Conservation (phyloP, 768 basidiomycete genomes). For the Leccinum ochraceum region DNA sequence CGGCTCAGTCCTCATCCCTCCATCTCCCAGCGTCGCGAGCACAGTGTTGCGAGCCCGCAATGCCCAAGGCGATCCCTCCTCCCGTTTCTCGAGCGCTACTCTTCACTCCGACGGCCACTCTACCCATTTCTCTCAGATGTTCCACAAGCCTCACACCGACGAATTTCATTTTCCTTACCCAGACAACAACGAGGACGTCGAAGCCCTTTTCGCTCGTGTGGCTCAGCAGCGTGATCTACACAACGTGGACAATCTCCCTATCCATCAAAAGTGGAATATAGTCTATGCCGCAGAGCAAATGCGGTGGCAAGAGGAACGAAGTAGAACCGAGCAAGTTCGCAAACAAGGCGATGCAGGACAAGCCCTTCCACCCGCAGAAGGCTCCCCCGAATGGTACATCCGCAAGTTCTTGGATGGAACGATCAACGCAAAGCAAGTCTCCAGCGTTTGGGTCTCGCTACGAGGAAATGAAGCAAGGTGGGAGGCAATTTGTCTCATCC, state of each 20-base stretch:
- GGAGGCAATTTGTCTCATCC: conserved; percentile 21
- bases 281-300: conserved; percentile 82
- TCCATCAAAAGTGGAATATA: conserved; percentile 92
- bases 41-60: conserved; percentile 54
- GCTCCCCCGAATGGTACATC: conserved; percentile 92
- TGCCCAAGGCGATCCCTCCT: conserved; percentile 56
- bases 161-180: conserved; percentile 81
- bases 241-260: conserved; percentile 56
- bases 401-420: conserved; percentile 86
- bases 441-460: conserved; percentile 71
- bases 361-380: conserved; percentile 52
- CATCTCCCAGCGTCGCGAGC: conserved; percentile 28
- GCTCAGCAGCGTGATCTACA: conserved; percentile 67
- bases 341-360: conserved; percentile 63
- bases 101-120: conserved; percentile 49
- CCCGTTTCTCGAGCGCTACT: conserved; percentile 53
- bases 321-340: conserved; percentile 59
- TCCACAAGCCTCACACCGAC: conserved; percentile 52
- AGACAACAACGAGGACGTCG: conserved; percentile 72
- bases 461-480: conserved; percentile 82
- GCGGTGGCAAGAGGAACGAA: conserved; percentile 73
- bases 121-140: conserved; percentile 47
- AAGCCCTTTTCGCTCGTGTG: conserved; percentile 77
- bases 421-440: conserved; percentile 79
- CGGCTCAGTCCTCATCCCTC: conserved; percentile 42